These are phyloP conservation scores for Stellera chamaejasme DNA, from an alignment of 345 rosid species.

Conservation along the genomic window DNA sequence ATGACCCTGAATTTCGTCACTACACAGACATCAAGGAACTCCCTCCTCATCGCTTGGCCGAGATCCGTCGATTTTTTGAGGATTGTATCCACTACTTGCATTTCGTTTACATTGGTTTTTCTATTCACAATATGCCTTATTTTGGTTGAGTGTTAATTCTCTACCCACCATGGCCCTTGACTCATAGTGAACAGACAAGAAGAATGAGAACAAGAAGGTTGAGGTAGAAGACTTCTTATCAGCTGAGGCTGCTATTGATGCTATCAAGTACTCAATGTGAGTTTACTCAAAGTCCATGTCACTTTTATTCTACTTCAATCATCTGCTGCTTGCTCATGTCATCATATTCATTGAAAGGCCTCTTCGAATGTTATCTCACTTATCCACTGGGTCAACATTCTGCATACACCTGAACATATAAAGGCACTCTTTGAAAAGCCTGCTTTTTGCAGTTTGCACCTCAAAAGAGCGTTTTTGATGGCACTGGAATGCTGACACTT, in stretches of 20 bases:
- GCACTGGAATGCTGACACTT: neutral
- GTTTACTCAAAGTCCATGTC: conserved; percentile 12
- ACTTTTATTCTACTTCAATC: neutral
- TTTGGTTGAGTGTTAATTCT: conserved; percentile 3
- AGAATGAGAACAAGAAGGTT: conserved; percentile 97
- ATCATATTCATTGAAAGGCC: too few relatives aligned
- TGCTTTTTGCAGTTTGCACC: too few relatives aligned
- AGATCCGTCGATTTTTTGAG: conserved; percentile 96
- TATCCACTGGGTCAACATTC: too few relatives aligned
- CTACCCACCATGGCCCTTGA: conserved; percentile 23
- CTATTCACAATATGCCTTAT: conserved; percentile 22
- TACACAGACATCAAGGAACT: conserved; percentile 88
- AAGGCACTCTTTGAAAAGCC: too few relatives aligned
- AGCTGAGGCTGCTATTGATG: conserved; percentile 58
- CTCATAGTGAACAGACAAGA: conserved; percentile 57
- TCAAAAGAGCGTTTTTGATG: too few relatives aligned
- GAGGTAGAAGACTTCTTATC: conserved; percentile 89
- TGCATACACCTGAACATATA: too few relatives aligned
- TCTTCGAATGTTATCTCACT: too few relatives aligned
- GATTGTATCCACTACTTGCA: conserved; percentile 68
- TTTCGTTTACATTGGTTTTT: conserved; percentile 2
- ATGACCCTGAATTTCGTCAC: conserved; percentile 98
- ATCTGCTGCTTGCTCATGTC: neutral
- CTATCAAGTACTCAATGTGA: conserved; percentile 90
- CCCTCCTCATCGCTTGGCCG: conserved; percentile 97